Evolutionary conservation across 2,329 filamentous ascomycete species (phyloP).

Genomic region (Monosporascus sp.): DNA sequence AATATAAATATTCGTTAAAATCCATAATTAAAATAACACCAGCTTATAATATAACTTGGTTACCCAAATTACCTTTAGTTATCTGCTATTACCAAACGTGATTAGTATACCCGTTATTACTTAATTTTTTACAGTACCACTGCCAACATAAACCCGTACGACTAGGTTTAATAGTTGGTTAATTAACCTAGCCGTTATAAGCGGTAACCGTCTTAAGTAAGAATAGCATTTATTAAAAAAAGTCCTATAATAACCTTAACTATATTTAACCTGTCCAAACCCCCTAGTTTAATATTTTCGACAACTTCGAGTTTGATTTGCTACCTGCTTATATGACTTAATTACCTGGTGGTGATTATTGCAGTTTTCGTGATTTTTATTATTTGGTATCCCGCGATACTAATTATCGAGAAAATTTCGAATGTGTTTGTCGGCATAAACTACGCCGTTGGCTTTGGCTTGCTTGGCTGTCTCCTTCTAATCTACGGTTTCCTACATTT

Average conservation of each 20-base stretch:
- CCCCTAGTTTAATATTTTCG: neutral
- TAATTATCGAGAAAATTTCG: neutral
- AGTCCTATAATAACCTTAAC: neutral
- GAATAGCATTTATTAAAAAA: neutral
- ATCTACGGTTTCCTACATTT: neutral
- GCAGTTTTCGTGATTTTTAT: neutral
- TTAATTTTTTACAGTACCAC: too few species aligned
- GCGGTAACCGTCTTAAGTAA: neutral
- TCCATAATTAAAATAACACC: too few species aligned
- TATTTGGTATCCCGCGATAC: neutral
- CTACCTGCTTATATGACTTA: neutral
- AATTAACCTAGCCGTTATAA: too few species aligned
- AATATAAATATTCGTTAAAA: too few species aligned
- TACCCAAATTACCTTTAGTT: too few species aligned
- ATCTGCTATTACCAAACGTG: too few species aligned
- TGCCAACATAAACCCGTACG: too few species aligned
- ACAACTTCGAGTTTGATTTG: neutral
- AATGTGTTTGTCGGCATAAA: constrained; percentile 2
- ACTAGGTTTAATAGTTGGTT: too few species aligned
- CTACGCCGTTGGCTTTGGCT: constrained; percentile 1
- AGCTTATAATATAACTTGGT: too few species aligned
- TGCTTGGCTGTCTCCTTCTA: constrained; percentile 1
- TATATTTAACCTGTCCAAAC: neutral
- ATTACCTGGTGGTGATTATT: constrained; percentile 1
- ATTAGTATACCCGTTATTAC: too few species aligned